Evolutionary conservation across 352 stramenopile species (phyloP).

Genomic region (Poterioochromonas sp.): DNA sequence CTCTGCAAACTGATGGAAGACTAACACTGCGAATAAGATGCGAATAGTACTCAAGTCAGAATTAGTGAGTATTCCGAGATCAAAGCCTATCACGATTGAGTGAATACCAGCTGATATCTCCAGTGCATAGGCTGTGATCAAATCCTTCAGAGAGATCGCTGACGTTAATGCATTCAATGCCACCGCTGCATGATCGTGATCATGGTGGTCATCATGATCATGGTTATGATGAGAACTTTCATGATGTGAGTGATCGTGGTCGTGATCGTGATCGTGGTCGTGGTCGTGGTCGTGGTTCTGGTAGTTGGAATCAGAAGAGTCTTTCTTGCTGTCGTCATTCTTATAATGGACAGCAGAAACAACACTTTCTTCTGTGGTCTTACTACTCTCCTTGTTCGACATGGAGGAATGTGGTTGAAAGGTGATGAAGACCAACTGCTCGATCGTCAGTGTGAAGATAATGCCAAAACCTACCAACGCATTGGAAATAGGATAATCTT

Average conservation of each 20-base stretch:
- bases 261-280: not conserved
- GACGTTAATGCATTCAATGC: not conserved
- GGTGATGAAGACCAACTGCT: not conserved
- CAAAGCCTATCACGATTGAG: not conserved
- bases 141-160: not conserved
- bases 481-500: not conserved
- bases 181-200: not conserved
- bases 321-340: not conserved
- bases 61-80: not conserved
- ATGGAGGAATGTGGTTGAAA: not conserved
- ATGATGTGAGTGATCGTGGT: not conserved
- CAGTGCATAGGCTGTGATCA: not conserved
- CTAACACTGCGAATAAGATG: not conserved
- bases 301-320: not conserved
- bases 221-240: too few species aligned
- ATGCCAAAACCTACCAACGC: not conserved
- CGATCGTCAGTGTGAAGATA: not conserved
- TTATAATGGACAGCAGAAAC: not conserved
- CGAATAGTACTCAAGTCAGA: not conserved
- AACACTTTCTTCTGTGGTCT: not conserved
- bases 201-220: not conserved
- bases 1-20: slow-evolving; percentile 14
- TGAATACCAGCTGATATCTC: slow-evolving; percentile 12
- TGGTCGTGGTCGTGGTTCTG: not conserved
- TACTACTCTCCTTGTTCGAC: not conserved